Evolutionary conservation across 441 rosid species (phyloP).

Genomic region (Gossypium davidsonii): DNA sequence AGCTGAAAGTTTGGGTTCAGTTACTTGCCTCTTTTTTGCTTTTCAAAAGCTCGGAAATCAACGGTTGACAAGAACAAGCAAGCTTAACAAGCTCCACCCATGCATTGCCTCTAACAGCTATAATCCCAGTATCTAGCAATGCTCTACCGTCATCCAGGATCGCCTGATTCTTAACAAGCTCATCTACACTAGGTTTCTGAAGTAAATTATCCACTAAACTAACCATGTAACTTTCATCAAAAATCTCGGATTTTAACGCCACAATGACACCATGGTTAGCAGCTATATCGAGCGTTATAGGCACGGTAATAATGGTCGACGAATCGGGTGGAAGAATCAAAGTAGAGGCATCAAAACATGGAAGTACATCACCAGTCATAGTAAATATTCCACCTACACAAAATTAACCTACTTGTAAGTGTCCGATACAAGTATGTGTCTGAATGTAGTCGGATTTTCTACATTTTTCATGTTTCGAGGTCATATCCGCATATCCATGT

Average conservation of each 20-base stretch:
- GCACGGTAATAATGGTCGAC: constrained; percentile 81
- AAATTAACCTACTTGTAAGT: background rate
- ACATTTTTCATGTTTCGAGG: no score
- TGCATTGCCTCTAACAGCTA: constrained; percentile 87
- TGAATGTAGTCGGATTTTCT: no score
- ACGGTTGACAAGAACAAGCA: constrained; percentile 65
- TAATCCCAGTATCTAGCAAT: constrained; percentile 86
- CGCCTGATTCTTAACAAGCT: constrained; percentile 65
- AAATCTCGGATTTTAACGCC: constrained; percentile 47
- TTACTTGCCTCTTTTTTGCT: constrained; percentile 56
- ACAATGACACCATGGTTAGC: constrained; percentile 91
- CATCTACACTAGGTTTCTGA: constrained; percentile 73
- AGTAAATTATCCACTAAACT: constrained; percentile 72
- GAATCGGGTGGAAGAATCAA: constrained; percentile 74
- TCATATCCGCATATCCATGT: no score
- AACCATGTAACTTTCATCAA: constrained; percentile 31
- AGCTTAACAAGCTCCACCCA: constrained; percentile 74
- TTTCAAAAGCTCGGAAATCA: constrained; percentile 60
- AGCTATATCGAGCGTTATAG: constrained; percentile 89
- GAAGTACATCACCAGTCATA: constrained; percentile 98
- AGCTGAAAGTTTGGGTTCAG: background rate
- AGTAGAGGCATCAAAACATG: constrained; percentile 83
- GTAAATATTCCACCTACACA: constrained; percentile 75
- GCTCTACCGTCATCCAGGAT: constrained; percentile 81
- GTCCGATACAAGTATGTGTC: no score